A percentile compares a stretch with the other conserved stretches of the same genome.
phyloP scores from a whole-genome alignment of 2,329 filamentous ascomycete species.

The Penicillium sp. region DNA sequence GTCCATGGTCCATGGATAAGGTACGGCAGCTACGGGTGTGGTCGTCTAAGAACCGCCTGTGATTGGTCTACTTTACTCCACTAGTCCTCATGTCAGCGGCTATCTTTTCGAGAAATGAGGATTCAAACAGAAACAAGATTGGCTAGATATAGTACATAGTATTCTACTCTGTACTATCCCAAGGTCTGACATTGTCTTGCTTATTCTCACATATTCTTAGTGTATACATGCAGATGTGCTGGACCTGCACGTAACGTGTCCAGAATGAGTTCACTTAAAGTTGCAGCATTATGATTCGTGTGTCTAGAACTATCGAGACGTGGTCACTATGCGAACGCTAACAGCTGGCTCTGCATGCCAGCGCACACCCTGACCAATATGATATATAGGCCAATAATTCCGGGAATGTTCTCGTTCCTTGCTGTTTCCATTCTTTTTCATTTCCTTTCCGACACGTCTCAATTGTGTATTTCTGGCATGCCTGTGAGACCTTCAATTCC shows the following conservation, averaged over 20 bases:
- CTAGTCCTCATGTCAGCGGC: no score
- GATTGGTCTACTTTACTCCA: no score
- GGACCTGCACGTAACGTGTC: constrained; percentile 4
- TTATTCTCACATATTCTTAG: no score
- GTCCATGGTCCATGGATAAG: no score
- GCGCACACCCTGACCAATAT: not conserved
- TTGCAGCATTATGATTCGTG: constrained; percentile 1
- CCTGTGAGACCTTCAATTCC: constrained; percentile 13
- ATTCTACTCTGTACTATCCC: no score
- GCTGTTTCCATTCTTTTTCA: not conserved
- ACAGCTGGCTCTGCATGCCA: constrained; percentile 9
- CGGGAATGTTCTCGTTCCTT: not conserved
- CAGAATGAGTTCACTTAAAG: not conserved
- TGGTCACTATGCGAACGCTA: not conserved
- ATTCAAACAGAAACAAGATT: no score
- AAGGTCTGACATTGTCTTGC: no score
- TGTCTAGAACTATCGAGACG: not conserved
- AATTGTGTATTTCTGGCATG: constrained; percentile 1
- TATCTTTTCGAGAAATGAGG: no score
- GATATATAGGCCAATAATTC: not conserved
- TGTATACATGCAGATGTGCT: not conserved
- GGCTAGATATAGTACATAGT: no score
- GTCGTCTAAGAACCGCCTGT: no score
- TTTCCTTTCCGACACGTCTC: not conserved
- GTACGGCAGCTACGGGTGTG: no score